Evolutionary conservation across 306 rosid genomes (phyloP).

Genomic region (Medicago lupulina): DNA sequence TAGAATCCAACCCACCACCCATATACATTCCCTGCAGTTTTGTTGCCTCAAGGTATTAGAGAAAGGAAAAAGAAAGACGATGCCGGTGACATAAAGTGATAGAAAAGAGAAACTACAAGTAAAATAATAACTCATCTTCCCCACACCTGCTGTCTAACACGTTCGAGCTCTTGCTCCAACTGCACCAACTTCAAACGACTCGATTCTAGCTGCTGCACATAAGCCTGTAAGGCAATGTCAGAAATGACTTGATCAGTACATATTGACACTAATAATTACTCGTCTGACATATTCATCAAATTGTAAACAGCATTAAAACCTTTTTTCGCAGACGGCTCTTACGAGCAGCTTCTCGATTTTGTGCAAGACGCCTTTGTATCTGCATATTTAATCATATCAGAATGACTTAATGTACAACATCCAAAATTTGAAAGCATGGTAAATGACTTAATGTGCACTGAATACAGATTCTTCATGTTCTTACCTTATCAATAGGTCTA

Average conservation of each 20-base stretch:
- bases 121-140: constrained; percentile 42
- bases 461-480: constrained; percentile 31
- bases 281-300: constrained; percentile 26
- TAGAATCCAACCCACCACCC: constrained; percentile 68
- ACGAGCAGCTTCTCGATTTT: constrained; percentile 99
- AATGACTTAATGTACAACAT: background rate
- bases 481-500: constrained; percentile 55
- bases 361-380: constrained; percentile 96
- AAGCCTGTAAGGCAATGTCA: constrained; percentile 66
- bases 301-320: constrained; percentile 58
- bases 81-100: constrained; percentile 14
- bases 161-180: constrained; percentile 91
- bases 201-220: constrained; percentile 91
- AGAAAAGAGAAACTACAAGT: constrained; percentile 29
- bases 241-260: constrained; percentile 39
- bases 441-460: constrained; percentile 5
- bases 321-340: constrained; percentile 94
- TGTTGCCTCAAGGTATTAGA: constrained; percentile 38
- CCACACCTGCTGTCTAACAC: constrained; percentile 83
- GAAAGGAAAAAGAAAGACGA: constrained; percentile 2
- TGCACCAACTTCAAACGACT: constrained; percentile 90
- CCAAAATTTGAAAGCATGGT: background rate
- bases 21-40: constrained; percentile 74
- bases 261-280: constrained; percentile 37
- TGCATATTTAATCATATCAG: constrained; percentile 49